Evolutionary conservation across 306 rosid species (phyloP), one percentile per base, ranked within the genome.

Genomic region (Prunus dulcis): DNA sequence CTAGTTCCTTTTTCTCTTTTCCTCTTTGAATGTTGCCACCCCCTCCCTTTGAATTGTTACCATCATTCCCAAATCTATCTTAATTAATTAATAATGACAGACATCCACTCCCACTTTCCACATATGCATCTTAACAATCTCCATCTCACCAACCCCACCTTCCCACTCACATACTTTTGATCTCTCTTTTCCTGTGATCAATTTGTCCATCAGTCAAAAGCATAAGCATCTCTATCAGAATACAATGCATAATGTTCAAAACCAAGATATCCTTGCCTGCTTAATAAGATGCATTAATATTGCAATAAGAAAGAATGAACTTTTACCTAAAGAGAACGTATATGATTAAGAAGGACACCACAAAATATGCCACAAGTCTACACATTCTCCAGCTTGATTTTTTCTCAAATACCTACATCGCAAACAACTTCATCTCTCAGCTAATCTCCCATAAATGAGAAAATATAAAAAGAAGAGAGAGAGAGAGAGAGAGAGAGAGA

Each of bases 381-480:
- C 96, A 95, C 32, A 81, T 89, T 84, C 80, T 87, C 86, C 91
- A 81, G 27, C 88, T 82, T 0, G 96, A 87, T 83, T 88, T 95
- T 89, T 88, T 92, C 87, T 89, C 95, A 79, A 95, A 95, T 64
- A 95, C 98, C 97, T 95, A 83, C 69, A 83, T 52, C 78, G 74
- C 71, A 68, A 80, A 83, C 57, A 52, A 30, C 66, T 38, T 38
- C 56, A 32, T 15, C 79, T 45, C 56, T 62, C 38, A 79, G 79
- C 75, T 64, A 71, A 53, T 52, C 77, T 76, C 30, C 25, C 27
- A 20, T 55, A 27, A 49, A 67, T 68, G 71, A 53, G 17, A 19
- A 72, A 66, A 62, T 25, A 82, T 25, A 77, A 70, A 38, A 51
- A 7, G 51, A 60, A 32, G 75, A 56, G 7, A 3, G 12, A 51